Conservation (phyloP, 148 eudicot genomes). For the Nepenthes mirabilis region DNA sequence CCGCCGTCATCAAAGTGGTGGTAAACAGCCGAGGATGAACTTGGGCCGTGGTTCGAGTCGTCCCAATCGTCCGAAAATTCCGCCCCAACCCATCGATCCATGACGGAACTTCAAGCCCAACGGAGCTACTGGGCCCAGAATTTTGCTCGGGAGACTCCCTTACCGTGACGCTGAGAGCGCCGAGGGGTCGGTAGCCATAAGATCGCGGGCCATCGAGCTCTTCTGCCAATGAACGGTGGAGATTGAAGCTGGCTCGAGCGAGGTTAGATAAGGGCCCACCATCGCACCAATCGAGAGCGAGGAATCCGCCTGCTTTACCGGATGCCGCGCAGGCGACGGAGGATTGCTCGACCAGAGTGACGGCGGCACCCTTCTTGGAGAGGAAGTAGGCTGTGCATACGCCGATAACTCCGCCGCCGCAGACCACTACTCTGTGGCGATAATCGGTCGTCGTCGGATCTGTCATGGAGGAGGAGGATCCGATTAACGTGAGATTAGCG, state of each 20-base stretch:
- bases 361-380: constrained; percentile 50
- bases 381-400: constrained; percentile 82
- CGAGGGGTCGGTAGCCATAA: constrained; percentile 73
- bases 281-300: constrained; percentile 83
- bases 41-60: constrained; percentile 63
- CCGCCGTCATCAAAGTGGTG: constrained; percentile 33
- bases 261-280: constrained; percentile 50
- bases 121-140: not conserved
- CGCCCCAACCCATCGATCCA: constrained; percentile 67
- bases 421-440: constrained; percentile 44
- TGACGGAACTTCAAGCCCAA: constrained; percentile 19
- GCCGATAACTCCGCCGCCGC: constrained; percentile 95
- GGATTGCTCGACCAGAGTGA: constrained; percentile 65
- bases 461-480: constrained; percentile 9
- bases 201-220: constrained; percentile 46
- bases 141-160: constrained; percentile 16
- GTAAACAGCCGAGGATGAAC: constrained; percentile 76
- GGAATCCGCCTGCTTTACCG: constrained; percentile 85
- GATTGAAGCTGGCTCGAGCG: constrained; percentile 68
- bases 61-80: constrained; percentile 36
- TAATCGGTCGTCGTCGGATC: constrained; percentile 6
- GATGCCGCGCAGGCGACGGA: constrained; percentile 85
- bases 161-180: constrained; percentile 44
- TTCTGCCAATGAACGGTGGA: constrained; percentile 47
- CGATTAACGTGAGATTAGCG: not conserved